Conservation (phyloP, 148 eudicot genomes). For the Fagopyrum homotropicum region DNA sequence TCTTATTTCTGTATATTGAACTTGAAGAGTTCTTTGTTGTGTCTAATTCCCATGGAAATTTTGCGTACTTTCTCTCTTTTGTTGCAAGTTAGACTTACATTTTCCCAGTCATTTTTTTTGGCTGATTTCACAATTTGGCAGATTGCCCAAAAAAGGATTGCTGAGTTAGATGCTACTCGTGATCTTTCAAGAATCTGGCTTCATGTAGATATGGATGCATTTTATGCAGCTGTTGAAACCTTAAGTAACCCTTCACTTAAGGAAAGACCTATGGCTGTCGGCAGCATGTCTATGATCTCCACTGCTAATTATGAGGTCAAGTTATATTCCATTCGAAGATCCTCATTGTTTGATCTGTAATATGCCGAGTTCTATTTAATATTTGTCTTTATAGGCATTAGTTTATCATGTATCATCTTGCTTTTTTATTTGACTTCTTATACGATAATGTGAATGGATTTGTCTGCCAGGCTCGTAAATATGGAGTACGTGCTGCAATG, state of each 20-base stretch:
- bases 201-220: conserved; percentile 99
- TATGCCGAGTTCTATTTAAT: neutral
- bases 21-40: neutral
- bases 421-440: conserved; percentile 7
- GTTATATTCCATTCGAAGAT: neutral
- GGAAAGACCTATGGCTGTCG: conserved; percentile 97
- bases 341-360: neutral
- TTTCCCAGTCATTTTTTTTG: neutral
- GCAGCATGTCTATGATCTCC: conserved; percentile 90
- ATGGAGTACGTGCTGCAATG: conserved; percentile 99
- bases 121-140: conserved; percentile 19
- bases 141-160: conserved; percentile 75
- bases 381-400: neutral
- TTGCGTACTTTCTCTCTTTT: neutral
- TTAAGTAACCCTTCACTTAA: conserved; percentile 62
- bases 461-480: conserved; percentile 70
- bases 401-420: neutral
- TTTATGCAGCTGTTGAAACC: conserved; percentile 98
- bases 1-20: neutral
- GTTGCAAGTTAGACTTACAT: neutral
- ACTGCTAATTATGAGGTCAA: conserved; percentile 99
- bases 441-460: neutral
- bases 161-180: conserved; percentile 82
- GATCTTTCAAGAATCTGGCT: conserved; percentile 89
- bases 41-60: neutral